Percentiles rank a stretch among this genome's conserved stretches.
These are phyloP conservation scores for Mallotus japonicus DNA, from an alignment of 441 rosid species.

Conservation along the genomic window DNA sequence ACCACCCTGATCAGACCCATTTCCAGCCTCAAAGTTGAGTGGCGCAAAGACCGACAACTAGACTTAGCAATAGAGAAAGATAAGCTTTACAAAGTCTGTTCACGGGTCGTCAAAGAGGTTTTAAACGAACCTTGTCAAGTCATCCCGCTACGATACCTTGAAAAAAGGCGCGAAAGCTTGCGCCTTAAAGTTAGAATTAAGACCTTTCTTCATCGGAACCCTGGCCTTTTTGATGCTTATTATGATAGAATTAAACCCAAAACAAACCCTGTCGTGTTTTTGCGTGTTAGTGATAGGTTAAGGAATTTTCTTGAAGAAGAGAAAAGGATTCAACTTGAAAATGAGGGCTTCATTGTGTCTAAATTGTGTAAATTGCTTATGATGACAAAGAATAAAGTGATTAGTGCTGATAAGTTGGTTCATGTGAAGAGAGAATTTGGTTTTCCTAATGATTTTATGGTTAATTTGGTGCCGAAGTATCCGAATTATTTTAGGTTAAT, in stretches of 20 bases:
- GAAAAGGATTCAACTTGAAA: slow-evolving; percentile 38
- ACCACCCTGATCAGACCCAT: slow-evolving; percentile 30
- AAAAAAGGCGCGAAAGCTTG: slow-evolving; percentile 73
- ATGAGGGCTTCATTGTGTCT: slow-evolving; percentile 55
- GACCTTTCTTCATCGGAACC: slow-evolving; percentile 52
- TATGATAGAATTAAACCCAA: slow-evolving; percentile 65
- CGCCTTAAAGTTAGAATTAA: slow-evolving; percentile 46
- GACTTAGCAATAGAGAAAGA: slow-evolving; percentile 69
- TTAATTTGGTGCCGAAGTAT: slow-evolving; percentile 53
- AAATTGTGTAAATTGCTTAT: slow-evolving; percentile 77
- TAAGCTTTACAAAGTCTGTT: slow-evolving; percentile 56
- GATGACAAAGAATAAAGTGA: slow-evolving; percentile 66
- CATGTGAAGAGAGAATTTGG: slow-evolving; percentile 85
- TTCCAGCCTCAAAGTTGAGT: slow-evolving; percentile 73
- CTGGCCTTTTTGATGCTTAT: slow-evolving; percentile 54
- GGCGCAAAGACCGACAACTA: slow-evolving; percentile 67
- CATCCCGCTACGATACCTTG: slow-evolving; percentile 67
- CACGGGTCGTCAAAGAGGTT: slow-evolving; percentile 69
- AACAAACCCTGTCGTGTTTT: slow-evolving; percentile 48
- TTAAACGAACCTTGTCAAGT: slow-evolving; percentile 73
- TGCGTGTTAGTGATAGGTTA: slow-evolving; percentile 54
- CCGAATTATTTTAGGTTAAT: slow-evolving; percentile 56
- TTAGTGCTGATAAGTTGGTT: slow-evolving; percentile 60
- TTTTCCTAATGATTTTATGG: slow-evolving; percentile 70
- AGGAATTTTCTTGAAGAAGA: slow-evolving; percentile 63